Conservation (phyloP, 768 basidiomycete species). For the Agrocybe praecox region DNA sequence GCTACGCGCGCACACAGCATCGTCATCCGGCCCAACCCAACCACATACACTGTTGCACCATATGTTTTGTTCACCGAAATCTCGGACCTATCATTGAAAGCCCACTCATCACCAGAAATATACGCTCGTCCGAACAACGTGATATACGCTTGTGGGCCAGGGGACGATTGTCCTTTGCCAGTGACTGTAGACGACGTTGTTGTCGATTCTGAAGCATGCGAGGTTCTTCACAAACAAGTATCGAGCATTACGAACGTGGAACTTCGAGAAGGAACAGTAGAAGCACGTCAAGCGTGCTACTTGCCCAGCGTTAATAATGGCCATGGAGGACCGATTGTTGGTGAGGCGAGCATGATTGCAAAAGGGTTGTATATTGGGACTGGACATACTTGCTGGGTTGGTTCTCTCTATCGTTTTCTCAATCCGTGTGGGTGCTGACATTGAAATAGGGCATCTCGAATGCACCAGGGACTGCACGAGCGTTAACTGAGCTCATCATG, state of each 20-base stretch:
- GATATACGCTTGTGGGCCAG: constrained; percentile 79
- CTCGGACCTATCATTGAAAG: constrained; percentile 17
- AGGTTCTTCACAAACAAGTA: constrained; percentile 57
- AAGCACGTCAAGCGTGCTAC: constrained; percentile 71
- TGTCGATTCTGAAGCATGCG: constrained; percentile 59
- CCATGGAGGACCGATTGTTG: constrained; percentile 70
- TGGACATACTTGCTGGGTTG: constrained; percentile 82
- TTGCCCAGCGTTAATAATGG: constrained; percentile 62
- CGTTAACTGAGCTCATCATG: constrained; percentile 70
- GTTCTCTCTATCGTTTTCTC: constrained; percentile 19
- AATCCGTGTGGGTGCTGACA: background rate
- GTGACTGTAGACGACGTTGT: constrained; percentile 70
- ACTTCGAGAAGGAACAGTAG: constrained; percentile 54
- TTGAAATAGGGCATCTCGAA: constrained; percentile 70
- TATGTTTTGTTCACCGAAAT: constrained; percentile 89
- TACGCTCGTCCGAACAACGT: constrained; percentile 73
- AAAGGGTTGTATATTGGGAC: constrained; percentile 72
- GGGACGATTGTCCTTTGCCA: constrained; percentile 73
- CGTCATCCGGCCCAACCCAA: constrained; percentile 52
- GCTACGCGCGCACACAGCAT: constrained; percentile 76
- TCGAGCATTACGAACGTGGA: constrained; percentile 55
- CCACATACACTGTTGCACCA: constrained; percentile 53
- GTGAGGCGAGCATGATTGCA: constrained; percentile 54
- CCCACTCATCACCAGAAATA: constrained; percentile 59
- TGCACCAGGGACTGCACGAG: constrained; percentile 81